Evolutionary conservation across 176 grass and related monocot genomes (phyloP), one percentile per base, ranked within the genome.

Genomic region (Pontederia crassipes): DNA sequence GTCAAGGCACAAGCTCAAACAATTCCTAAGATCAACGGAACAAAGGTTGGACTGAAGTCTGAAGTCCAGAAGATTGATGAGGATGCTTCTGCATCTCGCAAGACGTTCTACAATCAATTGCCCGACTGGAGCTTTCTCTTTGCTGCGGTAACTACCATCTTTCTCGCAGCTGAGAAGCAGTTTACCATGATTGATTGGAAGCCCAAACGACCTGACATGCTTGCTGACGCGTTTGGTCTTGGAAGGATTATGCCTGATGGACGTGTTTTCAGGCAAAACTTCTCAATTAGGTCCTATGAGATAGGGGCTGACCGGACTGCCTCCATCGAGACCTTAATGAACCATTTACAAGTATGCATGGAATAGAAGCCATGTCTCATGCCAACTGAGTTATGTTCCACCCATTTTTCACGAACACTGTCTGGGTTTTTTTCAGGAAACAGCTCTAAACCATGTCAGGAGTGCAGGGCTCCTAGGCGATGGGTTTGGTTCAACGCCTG

Each of bases 51-150:
- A 52, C 76, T 63, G 45, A 89, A 89, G 77, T 63, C 67, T 13
- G 55, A 59, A 28, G 24, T 27, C n/a, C 27, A 58, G 69, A 81
- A 77, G 58, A 55, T 32, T 2, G 76, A 78, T 52, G 84, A 75
- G 55, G 49, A 48, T 8, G 48, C 72, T 52, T 61, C 78, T 27
- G 80, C 83, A 66, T 32, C 75, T 12, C 80, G 88, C 0, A 91
- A 77, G 65, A 98, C 93, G 8, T 97, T 91, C 74, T 98, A 98
- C 62, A 92, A 91, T 72, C 79, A 92, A 32, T 48, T 98, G 61
- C 94, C 94, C 0, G 88, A 98, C 18, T 98, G 94, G 94, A 99
- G 94, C 53, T 82, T 99, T 82, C 85, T 99, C 59, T 78, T 99
- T 61, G 94, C 94, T 6, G 94, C 94, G 65, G 75, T 98, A 54